Evolutionary conservation across 139 green algal species (phyloP), one percentile per base, ranked within the genome.

Genomic region (Eudorina sp.): DNA sequence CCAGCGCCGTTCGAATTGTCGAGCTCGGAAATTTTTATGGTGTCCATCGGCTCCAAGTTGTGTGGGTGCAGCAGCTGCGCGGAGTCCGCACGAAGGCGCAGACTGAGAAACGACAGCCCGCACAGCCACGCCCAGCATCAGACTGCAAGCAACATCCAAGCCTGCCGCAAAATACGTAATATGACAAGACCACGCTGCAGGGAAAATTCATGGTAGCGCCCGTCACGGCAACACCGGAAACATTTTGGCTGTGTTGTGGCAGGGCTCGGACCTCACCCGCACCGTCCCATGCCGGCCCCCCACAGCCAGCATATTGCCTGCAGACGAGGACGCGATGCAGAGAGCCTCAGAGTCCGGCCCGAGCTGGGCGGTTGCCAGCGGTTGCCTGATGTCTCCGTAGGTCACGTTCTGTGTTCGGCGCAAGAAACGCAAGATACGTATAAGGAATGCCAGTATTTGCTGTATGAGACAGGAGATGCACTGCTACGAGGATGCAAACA

Each of bases 221-320:
- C 55, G 29, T 66, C 7, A 34, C 55, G 8, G 23, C 29, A 34
- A 11, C 55, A 27, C 5, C 23, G 27, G 27, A 66, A 11, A 25
- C 55, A 6, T 6, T 7, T 25, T 5, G 29, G 4, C 29, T 66
- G 8, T n/a, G n/a, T n/a, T n/a, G n/a, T n/a, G n/a, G n/a, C n/a
- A n/a, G n/a, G n/a, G n/a, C n/a, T n/a, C n/a, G n/a, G n/a, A n/a
- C n/a, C 55, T 11, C 64, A 93, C 86, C 85, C 79, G 23, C 1
- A 93, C 66, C 29, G 58, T 55, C 0, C 90, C 90, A 6, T 78
- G 75, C 1, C 82, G 55, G 41, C 87, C 77, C 21, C 90, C 90
- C 16, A 91, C 51, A n/a, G 86, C 86, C n/a, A 90, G n/a, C 31
- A 88, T 73, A 55, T 88, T 91, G 55, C 88, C 69, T 27, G 51